A percentile compares a stretch with the other conserved stretches of the same genome.
These are phyloP conservation scores for Pugionium cornutum DNA, from an alignment of 345 rosid genomes.

Conservation along the genomic window DNA sequence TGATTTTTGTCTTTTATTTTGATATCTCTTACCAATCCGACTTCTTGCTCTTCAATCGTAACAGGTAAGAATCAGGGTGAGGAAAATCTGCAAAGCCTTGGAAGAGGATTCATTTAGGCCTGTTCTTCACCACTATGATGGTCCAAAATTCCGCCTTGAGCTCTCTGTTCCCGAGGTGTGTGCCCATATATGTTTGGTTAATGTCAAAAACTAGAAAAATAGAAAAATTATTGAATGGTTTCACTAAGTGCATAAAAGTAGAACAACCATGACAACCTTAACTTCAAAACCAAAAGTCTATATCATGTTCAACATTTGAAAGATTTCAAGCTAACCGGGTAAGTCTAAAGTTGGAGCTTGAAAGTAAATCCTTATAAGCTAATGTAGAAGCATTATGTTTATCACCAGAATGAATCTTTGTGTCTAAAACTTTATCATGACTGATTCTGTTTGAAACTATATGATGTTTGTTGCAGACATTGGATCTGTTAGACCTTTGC, in stretches of 20 bases:
- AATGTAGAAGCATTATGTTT: neutral
- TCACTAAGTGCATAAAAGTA: too few species aligned
- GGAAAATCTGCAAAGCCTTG: slow-evolving; percentile 91
- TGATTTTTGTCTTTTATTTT: neutral
- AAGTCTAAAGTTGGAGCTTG: too few species aligned
- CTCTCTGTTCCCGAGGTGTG: slow-evolving; percentile 98
- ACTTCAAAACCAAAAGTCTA: neutral
- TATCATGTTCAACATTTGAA: neutral
- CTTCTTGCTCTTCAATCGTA: neutral
- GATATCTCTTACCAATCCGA: slow-evolving; percentile 1
- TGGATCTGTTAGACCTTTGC: slow-evolving; percentile 84
- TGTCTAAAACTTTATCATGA: neutral
- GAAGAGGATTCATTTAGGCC: slow-evolving; percentile 98
- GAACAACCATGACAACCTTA: neutral
- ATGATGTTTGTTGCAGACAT: slow-evolving; percentile 60
- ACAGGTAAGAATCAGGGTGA: slow-evolving; percentile 81
- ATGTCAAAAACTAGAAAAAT: slow-evolving; percentile 1
- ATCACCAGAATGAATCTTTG: neutral
- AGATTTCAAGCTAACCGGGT: too few species aligned
- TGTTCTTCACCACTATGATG: slow-evolving; percentile 94
- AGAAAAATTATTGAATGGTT: too few species aligned
- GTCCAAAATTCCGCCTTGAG: slow-evolving; percentile 96
- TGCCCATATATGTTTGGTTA: neutral
- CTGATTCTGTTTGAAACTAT: neutral
- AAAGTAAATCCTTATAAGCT: too few species aligned